A percentile compares a stretch with the other conserved stretches of the same genome.
phyloP scores from a whole-genome alignment of 2,329 filamentous ascomycete species.

The Beauveria sp. region DNA sequence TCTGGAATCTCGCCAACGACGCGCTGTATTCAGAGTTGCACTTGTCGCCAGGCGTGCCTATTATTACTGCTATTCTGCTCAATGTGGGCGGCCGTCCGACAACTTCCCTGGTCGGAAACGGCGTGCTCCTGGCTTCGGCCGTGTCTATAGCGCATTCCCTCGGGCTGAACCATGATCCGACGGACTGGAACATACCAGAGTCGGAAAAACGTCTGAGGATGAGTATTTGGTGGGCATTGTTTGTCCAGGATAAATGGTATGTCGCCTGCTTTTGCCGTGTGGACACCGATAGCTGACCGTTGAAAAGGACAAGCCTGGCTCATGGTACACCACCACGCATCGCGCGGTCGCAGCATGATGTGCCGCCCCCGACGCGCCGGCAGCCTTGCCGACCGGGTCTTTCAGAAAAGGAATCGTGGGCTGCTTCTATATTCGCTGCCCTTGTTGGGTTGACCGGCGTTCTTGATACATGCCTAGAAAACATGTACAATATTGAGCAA shows the following conservation, averaged over 20 bases:
- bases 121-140: constrained; percentile 40
- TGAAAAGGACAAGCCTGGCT: constrained; percentile 39
- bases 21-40: constrained; percentile 53
- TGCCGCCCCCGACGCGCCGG: constrained; percentile 33
- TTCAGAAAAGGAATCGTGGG: constrained; percentile 15
- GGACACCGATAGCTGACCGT: not conserved
- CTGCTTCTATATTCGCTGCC: constrained; percentile 35
- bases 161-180: constrained; percentile 45
- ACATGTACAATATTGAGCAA: constrained; percentile 28
- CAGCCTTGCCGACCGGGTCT: constrained; percentile 22
- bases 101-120: constrained; percentile 52
- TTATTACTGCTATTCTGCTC: constrained; percentile 48
- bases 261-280: not conserved
- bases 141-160: constrained; percentile 46
- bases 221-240: constrained; percentile 48
- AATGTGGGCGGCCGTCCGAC: constrained; percentile 54
- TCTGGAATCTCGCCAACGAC: constrained; percentile 54
- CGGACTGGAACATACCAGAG: constrained; percentile 43
- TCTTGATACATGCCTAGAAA: constrained; percentile 22
- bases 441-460: constrained; percentile 36
- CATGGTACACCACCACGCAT: constrained; percentile 46
- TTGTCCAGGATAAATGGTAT: constrained; percentile 49
- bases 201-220: constrained; percentile 44
- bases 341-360: constrained; percentile 37
- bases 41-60: constrained; percentile 49